Percentiles rank a stretch among this genome's conserved stretches.
These are phyloP conservation scores for Cicer yamashitae DNA, from an alignment of 306 rosid species.

Conservation along the genomic window DNA sequence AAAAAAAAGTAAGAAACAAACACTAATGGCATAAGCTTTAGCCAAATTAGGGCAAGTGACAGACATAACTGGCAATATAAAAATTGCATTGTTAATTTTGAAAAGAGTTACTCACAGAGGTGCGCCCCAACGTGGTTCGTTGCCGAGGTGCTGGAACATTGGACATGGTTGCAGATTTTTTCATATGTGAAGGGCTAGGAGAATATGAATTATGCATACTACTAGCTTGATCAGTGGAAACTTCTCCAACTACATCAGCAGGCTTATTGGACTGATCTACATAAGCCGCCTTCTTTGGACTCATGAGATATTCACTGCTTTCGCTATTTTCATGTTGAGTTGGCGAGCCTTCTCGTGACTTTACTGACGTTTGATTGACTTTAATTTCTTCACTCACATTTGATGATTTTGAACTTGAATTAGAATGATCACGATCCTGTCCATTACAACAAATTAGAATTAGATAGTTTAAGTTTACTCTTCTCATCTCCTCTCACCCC, in stretches of 20 bases:
- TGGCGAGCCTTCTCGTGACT: slow-evolving; percentile 43
- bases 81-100: slow-evolving; percentile 22
- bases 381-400: slow-evolving; percentile 48
- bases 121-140: slow-evolving; percentile 66
- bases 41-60: slow-evolving; percentile 37
- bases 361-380: slow-evolving; percentile 47
- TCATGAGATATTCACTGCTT: slow-evolving; percentile 40
- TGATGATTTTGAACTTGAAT: slow-evolving; percentile 56
- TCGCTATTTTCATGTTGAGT: slow-evolving; percentile 49
- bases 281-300: slow-evolving; percentile 44
- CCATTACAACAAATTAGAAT: slow-evolving; percentile 37
- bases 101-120: slow-evolving; percentile 69
- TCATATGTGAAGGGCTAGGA: slow-evolving; percentile 50
- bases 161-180: slow-evolving; percentile 62
- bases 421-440: slow-evolving; percentile 65
- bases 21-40: slow-evolving; percentile 18
- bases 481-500: too few species aligned
- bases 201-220: slow-evolving; percentile 38
- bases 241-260: slow-evolving; percentile 41
- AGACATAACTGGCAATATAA: slow-evolving; percentile 29
- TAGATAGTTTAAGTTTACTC: too few species aligned
- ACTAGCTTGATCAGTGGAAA: slow-evolving; percentile 47
- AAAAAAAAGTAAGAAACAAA: slow-evolving; percentile 24
- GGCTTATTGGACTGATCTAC: slow-evolving; percentile 50
- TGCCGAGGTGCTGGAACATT: slow-evolving; percentile 55